Evolutionary conservation across 179 eudicot species (phyloP).

Genomic region (Carnegiea gigantea): DNA sequence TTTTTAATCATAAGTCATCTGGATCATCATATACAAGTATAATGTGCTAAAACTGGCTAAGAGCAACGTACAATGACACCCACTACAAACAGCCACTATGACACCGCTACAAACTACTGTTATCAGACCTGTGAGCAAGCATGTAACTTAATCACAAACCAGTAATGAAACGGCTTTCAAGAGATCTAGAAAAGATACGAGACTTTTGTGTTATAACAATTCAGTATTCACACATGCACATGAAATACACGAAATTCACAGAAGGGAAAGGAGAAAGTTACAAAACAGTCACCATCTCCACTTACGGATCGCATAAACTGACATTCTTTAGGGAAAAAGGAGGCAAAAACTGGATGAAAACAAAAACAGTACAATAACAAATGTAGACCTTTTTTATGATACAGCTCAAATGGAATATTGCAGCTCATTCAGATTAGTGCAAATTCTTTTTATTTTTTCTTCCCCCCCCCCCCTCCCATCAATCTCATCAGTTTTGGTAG

Average conservation of each 20-base stretch:
- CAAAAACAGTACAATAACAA: neutral
- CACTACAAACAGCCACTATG: too few relatives aligned
- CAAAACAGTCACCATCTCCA: constrained; percentile 10
- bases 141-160: too few relatives aligned
- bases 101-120: too few relatives aligned
- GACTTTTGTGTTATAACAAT: too few relatives aligned
- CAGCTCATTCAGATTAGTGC: constrained; percentile 10
- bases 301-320: constrained; percentile 12
- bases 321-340: constrained; percentile 14
- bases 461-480: too few relatives aligned
- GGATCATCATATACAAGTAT: too few relatives aligned
- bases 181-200: too few relatives aligned
- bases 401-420: constrained; percentile 14
- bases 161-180: too few relatives aligned
- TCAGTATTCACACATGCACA: neutral
- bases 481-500: neutral
- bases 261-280: constrained; percentile 3
- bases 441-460: neutral
- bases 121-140: too few relatives aligned
- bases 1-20: too few relatives aligned
- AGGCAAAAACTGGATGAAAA: constrained; percentile 8
- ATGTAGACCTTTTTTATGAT: neutral
- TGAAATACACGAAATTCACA: neutral
- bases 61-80: too few relatives aligned
- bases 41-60: too few relatives aligned